phyloP scores from a whole-genome alignment of 176 grass and related monocot species.

The Rhynchospora tenuis region DNA sequence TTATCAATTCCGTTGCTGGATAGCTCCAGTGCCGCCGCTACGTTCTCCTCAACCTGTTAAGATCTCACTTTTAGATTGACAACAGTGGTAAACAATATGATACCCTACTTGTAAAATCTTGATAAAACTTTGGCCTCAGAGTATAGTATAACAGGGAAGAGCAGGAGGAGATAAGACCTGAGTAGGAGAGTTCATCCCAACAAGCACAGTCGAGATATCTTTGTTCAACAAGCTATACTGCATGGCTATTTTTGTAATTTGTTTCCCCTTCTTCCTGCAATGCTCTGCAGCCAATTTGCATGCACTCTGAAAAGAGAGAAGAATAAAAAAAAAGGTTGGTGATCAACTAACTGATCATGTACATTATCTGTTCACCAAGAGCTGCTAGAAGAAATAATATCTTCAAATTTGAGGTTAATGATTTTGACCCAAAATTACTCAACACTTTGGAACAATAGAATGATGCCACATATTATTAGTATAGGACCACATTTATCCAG shows the following conservation, averaged over 20 bases:
- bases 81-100: neutral
- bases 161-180: slow-evolving; percentile 39
- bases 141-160: neutral
- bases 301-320: slow-evolving; percentile 45
- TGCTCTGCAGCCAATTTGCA: slow-evolving; percentile 66
- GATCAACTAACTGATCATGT: too few relatives aligned
- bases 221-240: slow-evolving; percentile 84
- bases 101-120: neutral
- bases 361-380: neutral
- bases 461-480: neutral
- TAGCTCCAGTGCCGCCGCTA: slow-evolving; percentile 51
- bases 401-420: neutral
- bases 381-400: neutral
- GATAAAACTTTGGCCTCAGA: neutral
- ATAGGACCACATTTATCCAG: neutral
- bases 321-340: neutral
- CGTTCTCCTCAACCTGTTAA: slow-evolving; percentile 83
- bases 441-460: neutral
- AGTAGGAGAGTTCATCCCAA: slow-evolving; percentile 82
- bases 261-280: slow-evolving; percentile 64
- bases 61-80: neutral
- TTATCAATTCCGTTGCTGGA: slow-evolving; percentile 64
- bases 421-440: neutral
- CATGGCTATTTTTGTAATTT: slow-evolving; percentile 68
- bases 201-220: slow-evolving; percentile 73